Conservation (phyloP, 495 filamentous ascomycete genomes). For the Penicillium steckii region DNA sequence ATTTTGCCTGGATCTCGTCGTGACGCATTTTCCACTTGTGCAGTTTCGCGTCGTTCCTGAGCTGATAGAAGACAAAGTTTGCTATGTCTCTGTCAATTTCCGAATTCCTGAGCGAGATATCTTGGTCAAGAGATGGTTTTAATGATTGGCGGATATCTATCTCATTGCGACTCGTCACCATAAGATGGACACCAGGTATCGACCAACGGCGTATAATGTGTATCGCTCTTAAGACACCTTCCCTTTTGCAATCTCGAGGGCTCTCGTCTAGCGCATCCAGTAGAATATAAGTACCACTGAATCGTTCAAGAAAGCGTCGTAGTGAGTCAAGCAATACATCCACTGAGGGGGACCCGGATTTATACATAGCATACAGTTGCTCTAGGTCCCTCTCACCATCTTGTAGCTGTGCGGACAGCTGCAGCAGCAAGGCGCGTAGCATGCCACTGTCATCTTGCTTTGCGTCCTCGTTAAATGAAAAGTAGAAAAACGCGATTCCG, state of each 20-base stretch:
- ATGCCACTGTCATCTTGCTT: slow-evolving; percentile 30
- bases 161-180: slow-evolving; percentile 39
- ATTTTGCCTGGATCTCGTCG: slow-evolving; percentile 23
- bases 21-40: slow-evolving; percentile 26
- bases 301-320: slow-evolving; percentile 9
- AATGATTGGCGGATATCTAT: slow-evolving; percentile 32
- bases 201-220: slow-evolving; percentile 24
- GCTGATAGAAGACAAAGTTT: slow-evolving; percentile 27
- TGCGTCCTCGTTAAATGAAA: slow-evolving; percentile 33
- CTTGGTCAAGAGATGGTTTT: slow-evolving; percentile 8
- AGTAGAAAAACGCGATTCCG: slow-evolving; percentile 43
- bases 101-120: slow-evolving; percentile 23
- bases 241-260: slow-evolving; percentile 15
- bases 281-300: slow-evolving; percentile 24
- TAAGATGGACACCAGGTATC: slow-evolving; percentile 27
- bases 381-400: slow-evolving; percentile 15
- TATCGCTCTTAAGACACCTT: slow-evolving; percentile 21
- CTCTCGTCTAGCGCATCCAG: slow-evolving; percentile 32
- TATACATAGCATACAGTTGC: slow-evolving; percentile 13
- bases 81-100: slow-evolving; percentile 29
- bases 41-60: slow-evolving; percentile 24
- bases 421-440: slow-evolving; percentile 36
- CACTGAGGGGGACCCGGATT: slow-evolving; percentile 7
- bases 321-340: slow-evolving; percentile 14
- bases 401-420: slow-evolving; percentile 30